A percentile compares a stretch with the other conserved stretches of the same genome.
Evolutionary conservation across 1,284 basidiomycete species (phyloP).

Genomic region (Trichosporon coremiiforme): DNA sequence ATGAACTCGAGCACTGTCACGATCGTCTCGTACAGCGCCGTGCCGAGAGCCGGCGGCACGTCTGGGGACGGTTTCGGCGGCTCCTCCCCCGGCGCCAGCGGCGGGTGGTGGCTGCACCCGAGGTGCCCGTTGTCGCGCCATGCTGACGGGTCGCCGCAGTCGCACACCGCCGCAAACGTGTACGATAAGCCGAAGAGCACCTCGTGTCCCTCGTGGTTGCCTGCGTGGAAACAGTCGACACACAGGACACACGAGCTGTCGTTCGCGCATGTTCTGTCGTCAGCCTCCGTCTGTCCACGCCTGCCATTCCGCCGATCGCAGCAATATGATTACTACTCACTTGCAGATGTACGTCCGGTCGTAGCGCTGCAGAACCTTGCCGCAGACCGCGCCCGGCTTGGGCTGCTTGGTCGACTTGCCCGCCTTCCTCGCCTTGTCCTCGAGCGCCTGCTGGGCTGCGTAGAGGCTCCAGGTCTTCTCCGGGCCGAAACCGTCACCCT

Average conservation of each 20-base stretch:
- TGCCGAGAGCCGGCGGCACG: conserved; percentile 64
- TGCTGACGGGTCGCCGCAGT: conserved; percentile 86
- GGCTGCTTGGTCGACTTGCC: conserved; percentile 31
- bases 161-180: conserved; percentile 86
- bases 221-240: conserved; percentile 79
- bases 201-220: conserved; percentile 80
- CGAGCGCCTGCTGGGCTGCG: conserved; percentile 31
- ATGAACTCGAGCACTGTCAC: conserved; percentile 79
- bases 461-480: conserved; percentile 31
- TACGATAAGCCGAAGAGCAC: conserved; percentile 88
- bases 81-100: conserved; percentile 42
- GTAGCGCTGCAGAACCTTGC: conserved; percentile 47
- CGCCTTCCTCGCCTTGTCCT: conserved; percentile 29
- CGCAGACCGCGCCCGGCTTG: conserved; percentile 43
- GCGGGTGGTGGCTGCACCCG: conserved; percentile 70
- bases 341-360: conserved; percentile 89
- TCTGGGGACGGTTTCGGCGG: conserved; percentile 41
- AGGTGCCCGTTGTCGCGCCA: conserved; percentile 66
- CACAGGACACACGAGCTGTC: conserved; percentile 88
- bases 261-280: conserved; percentile 75
- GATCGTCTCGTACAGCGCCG: conserved; percentile 72
- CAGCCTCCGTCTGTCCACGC: not conserved
- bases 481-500: conserved; percentile 27
- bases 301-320: not conserved
- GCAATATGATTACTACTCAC: conserved; percentile 60